Conservation (phyloP, 208 protist genomes). For the Herpetomonas tarakana region DNA sequence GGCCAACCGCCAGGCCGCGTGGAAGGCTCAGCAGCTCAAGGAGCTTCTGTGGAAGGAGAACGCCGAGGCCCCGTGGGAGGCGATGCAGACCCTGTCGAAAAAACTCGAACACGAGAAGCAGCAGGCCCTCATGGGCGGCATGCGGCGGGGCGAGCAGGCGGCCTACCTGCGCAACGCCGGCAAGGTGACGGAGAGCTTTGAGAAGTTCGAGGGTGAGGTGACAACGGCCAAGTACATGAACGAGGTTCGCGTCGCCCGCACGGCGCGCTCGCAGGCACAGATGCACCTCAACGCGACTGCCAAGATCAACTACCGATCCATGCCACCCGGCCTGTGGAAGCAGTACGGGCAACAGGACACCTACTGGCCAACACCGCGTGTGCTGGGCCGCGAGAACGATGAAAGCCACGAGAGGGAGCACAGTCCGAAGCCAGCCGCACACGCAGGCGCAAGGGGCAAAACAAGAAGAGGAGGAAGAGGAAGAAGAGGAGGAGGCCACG, state of each 20-base stretch:
- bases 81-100: conserved; percentile 32
- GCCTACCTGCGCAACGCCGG: conserved; percentile 71
- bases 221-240: conserved; percentile 79
- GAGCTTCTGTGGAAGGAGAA: conserved; percentile 36
- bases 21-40: conserved; percentile 57
- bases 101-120: conserved; percentile 36
- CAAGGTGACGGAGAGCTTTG: conserved; percentile 71
- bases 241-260: conserved; percentile 68
- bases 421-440: not conserved
- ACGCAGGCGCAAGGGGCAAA: too few relatives aligned
- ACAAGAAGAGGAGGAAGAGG: too few relatives aligned
- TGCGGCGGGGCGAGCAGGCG: conserved; percentile 67
- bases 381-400: conserved; percentile 49
- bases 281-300: conserved; percentile 89
- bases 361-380: conserved; percentile 68
- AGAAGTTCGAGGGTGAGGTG: conserved; percentile 85
- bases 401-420: conserved; percentile 28
- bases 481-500: too few relatives aligned
- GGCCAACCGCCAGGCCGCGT: conserved; percentile 41
- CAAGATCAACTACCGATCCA: conserved; percentile 88
- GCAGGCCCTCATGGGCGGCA: conserved; percentile 41
- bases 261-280: conserved; percentile 79
- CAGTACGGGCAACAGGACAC: conserved; percentile 70
- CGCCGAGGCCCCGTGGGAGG: conserved; percentile 65
- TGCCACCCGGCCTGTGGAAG: conserved; percentile 88